Base-by-base conservation (phyloP, 495 filamentous ascomycete species). In the Tetracladium setigerum region DNA sequence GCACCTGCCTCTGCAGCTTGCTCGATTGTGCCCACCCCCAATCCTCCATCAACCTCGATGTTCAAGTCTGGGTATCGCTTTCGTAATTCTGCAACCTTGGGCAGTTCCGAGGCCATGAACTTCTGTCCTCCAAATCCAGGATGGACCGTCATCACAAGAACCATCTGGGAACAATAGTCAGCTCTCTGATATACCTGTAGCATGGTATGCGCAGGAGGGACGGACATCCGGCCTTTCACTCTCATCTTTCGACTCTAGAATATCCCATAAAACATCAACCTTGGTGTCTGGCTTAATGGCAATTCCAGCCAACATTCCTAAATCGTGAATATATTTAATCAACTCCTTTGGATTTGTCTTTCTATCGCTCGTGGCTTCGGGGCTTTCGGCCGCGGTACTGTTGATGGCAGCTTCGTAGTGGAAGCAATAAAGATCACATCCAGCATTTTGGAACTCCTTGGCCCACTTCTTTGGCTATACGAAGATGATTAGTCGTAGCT, bases 361-460 rank as follows among this genome's bases (percentile, higher is more conserved):
- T 33, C 63, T 64, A 33, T 82, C 80, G 5, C 79, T 77, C 41
- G 67, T 76, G 34, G 71, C 79, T 46, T 83, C 78, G 38, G 89
- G 89, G 33, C 76, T 74, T 63, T 86, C 84, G 53, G 92, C 89
- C 10, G 87, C 88, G 41, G 86, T 85, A 33, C 86, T 90, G 42
- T 72, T 68, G 56, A 87, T 74, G 40, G 92, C 94, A n/a, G 92
- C 92, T 70, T 98, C 92, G 67, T 97, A 95, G 72, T 98, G 92
- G 74, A 98, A 98, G 74, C 91, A 96, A 73, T 98, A 98, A 8
- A 97, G 78, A 62, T 98, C 91, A 69, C 90, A 96, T 16, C 92
- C 92, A 33, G 90, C 92, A 19, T 83, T 78, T 60, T 94, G 76
- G 74, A 98, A 97, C 35, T 95, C 87, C 49, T 82, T 82, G 54